These are phyloP conservation scores for Gossypium mustelinum DNA, from an alignment of 345 rosid genomes.

Conservation along the genomic window DNA sequence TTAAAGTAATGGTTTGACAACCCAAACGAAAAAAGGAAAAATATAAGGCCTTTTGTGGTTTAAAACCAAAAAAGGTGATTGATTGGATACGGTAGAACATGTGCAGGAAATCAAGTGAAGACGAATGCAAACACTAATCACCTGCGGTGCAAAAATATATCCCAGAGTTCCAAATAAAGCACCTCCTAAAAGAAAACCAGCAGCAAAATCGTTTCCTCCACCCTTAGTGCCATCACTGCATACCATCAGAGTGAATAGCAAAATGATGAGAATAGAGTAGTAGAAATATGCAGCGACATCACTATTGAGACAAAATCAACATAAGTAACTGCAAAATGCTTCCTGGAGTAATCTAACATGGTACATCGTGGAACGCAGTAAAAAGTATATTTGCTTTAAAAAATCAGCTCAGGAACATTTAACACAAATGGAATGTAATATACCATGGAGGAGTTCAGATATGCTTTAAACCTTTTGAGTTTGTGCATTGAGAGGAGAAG, in stretches of 20 bases:
- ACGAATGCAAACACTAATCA: conserved; percentile 20
- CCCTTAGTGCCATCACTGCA: conserved; percentile 52
- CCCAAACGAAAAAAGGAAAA: not conserved
- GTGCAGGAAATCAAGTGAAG: conserved; percentile 5
- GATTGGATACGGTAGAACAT: not conserved
- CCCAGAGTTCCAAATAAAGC: conserved; percentile 79
- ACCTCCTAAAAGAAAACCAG: conserved; percentile 90
- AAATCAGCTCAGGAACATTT: conserved; percentile 9
- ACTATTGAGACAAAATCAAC: not conserved
- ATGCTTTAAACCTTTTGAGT: not conserved
- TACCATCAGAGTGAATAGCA: not conserved
- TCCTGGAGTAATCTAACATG: not conserved
- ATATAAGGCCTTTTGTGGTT: not conserved
- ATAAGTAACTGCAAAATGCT: not conserved
- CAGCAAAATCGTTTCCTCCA: conserved; percentile 76
- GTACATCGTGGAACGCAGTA: not conserved
- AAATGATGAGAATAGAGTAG: not conserved
- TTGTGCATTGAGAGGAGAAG: not conserved
- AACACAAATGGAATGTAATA: not conserved
- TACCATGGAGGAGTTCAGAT: not conserved
- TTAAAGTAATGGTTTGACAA: not conserved
- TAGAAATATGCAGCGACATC: not conserved
- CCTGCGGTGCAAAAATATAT: conserved; percentile 69
- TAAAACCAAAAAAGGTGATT: not conserved
- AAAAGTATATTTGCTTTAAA: not conserved